These are phyloP conservation scores for Lipomyces japonicus DNA, from an alignment of 805 yeast genomes.

Conservation along the genomic window DNA sequence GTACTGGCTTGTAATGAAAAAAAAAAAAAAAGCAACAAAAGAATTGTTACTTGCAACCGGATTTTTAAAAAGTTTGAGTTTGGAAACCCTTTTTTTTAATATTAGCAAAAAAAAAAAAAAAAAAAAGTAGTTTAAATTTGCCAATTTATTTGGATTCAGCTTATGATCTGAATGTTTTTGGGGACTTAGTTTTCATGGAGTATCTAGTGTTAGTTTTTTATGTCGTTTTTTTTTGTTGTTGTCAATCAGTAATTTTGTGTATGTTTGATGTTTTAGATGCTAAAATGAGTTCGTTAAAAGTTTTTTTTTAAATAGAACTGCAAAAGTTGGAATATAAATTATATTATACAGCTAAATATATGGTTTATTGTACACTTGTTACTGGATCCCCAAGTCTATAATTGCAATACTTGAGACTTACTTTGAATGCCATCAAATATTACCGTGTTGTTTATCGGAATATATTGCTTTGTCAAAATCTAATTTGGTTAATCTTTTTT, in stretches of 20 bases:
- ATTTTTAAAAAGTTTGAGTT: not conserved
- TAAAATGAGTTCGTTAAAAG: no score
- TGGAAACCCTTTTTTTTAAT: not conserved
- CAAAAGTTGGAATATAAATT: no score
- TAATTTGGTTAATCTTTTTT: constrained; percentile 2
- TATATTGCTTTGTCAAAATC: constrained; percentile 68
- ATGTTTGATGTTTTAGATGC: no score
- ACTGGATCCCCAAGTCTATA: no score
- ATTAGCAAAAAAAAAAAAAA: not conserved
- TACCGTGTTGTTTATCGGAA: constrained; percentile 67
- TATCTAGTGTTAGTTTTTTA: not conserved
- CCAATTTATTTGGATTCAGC: no score
- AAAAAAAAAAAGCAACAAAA: not conserved
- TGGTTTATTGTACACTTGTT: no score
- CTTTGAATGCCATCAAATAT: constrained; percentile 70
- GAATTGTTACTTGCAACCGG: not conserved
- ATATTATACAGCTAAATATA: no score
- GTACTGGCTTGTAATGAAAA: constrained; percentile 17
- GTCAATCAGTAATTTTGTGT: no score
- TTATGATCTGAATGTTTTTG: no score
- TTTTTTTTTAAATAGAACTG: no score
- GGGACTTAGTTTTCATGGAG: not conserved
- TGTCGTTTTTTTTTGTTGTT: not conserved
- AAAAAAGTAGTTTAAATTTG: not conserved
- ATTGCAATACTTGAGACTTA: constrained; percentile 36